phyloP scores from a whole-genome alignment of 345 rosid genomes.

The Aurinia saxatilis region DNA sequence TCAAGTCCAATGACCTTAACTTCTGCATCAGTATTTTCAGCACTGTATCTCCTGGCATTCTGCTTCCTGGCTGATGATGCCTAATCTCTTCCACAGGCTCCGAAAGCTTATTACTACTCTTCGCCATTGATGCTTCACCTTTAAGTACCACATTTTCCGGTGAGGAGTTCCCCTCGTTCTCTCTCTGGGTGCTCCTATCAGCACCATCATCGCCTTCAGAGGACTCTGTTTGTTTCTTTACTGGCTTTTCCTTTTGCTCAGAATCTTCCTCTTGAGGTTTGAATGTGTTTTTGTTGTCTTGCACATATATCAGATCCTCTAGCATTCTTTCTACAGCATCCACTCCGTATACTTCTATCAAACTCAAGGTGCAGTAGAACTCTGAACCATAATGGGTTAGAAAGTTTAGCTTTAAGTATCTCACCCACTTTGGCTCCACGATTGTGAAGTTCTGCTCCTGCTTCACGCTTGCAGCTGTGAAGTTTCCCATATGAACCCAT shows the following conservation, averaged over 20 bases:
- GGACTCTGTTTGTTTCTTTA: conserved; percentile 32
- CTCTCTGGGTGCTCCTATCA: conserved; percentile 22
- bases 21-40: conserved; percentile 92
- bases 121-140: conserved; percentile 27
- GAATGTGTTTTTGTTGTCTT: conserved; percentile 35
- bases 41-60: conserved; percentile 94
- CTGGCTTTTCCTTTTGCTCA: conserved; percentile 33
- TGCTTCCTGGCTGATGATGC: conserved; percentile 64
- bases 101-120: conserved; percentile 28
- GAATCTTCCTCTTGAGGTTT: conserved; percentile 32
- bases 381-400: conserved; percentile 78
- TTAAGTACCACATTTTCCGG: conserved; percentile 32
- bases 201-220: conserved; percentile 29
- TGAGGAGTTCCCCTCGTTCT: conserved; percentile 29
- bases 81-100: conserved; percentile 61
- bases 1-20: conserved; percentile 74
- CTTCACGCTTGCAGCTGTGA: conserved; percentile 80
- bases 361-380: conserved; percentile 89
- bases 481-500: conserved; percentile 81
- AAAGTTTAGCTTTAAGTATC: conserved; percentile 73
- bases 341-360: conserved; percentile 81
- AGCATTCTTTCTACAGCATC: conserved; percentile 95
- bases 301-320: conserved; percentile 77
- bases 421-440: conserved; percentile 72
- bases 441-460: conserved; percentile 64